Evolutionary conservation across 208 protist species (phyloP).

Genomic region (Blastocrithidia nonstop): DNA sequence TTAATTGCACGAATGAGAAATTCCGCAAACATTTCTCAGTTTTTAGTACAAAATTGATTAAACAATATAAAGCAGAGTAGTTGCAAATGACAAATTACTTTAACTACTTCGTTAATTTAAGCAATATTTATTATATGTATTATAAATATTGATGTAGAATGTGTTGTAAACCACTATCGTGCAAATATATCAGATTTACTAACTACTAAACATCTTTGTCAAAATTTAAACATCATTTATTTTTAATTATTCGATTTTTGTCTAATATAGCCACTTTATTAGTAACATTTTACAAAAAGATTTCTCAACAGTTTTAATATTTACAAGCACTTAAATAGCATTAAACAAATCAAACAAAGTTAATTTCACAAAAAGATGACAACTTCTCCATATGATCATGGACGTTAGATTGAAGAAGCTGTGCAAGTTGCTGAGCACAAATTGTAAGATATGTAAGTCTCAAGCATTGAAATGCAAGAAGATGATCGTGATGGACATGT

Average conservation of each 20-base stretch:
- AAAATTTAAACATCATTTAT: not conserved
- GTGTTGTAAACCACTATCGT: no score
- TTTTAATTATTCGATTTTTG: conserved; percentile 2
- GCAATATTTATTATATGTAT: no score
- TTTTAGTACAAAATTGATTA: not conserved
- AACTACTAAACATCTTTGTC: not conserved
- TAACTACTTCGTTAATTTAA: no score
- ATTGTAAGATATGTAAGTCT: not conserved
- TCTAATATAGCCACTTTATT: not conserved
- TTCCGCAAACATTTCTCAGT: no score
- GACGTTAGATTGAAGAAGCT: not conserved
- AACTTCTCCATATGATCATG: not conserved
- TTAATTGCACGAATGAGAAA: no score
- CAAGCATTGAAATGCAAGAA: not conserved
- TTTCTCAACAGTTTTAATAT: not conserved
- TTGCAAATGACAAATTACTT: no score
- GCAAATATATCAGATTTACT: not conserved
- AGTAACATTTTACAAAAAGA: not conserved
- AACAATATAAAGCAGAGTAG: not conserved
- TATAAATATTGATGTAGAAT: no score
- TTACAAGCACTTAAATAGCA: not conserved
- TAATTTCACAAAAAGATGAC: not conserved
- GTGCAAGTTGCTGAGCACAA: not conserved
- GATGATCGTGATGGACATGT: not conserved
- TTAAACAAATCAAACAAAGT: not conserved